Conservation (phyloP, 2,329 filamentous ascomycete species). For the Lasiodiplodia gonubiensis region DNA sequence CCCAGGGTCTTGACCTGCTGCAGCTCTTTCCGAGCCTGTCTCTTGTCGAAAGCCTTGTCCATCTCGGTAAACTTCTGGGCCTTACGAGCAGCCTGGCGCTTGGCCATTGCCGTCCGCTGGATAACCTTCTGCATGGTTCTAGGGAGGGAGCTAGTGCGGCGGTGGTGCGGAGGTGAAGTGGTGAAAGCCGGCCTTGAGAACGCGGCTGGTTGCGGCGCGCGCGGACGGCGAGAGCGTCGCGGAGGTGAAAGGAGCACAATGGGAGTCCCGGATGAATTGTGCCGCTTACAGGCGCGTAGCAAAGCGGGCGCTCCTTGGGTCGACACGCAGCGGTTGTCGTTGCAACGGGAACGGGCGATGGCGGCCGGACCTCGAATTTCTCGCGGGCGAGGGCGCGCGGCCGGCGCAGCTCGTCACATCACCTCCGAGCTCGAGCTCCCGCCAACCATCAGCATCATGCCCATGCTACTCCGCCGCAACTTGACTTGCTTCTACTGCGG, state of each 20-base stretch:
- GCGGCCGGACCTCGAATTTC: slow-evolving; percentile 23
- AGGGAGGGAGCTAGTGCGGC: slow-evolving; percentile 6
- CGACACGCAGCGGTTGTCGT: background rate
- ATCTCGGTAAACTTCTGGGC: slow-evolving; percentile 31
- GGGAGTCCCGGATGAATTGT: background rate
- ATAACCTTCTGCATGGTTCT: slow-evolving; percentile 66
- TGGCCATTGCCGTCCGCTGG: slow-evolving; percentile 68
- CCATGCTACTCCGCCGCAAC: slow-evolving; percentile 40
- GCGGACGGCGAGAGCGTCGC: background rate
- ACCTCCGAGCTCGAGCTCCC: slow-evolving; percentile 22
- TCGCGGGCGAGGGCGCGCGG: slow-evolving; percentile 2
- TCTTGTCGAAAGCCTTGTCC: slow-evolving; percentile 36
- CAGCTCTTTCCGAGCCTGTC: slow-evolving; percentile 34
- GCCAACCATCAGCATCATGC: slow-evolving; percentile 35
- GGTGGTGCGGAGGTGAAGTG: slow-evolving; percentile 17
- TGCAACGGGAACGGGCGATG: background rate
- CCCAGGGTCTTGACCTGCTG: slow-evolving; percentile 13
- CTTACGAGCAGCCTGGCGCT: slow-evolving; percentile 64
- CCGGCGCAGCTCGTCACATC: slow-evolving; percentile 13
- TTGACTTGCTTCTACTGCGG: slow-evolving; percentile 57
- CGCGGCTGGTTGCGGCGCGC: background rate
- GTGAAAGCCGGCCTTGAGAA: slow-evolving; percentile 2
- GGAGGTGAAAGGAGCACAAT: slow-evolving; percentile 7
- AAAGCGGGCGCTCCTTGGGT: background rate
- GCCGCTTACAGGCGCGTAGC: background rate